Conservation (phyloP, 495 filamentous ascomycete species). For the Penicillium verhagenii region DNA sequence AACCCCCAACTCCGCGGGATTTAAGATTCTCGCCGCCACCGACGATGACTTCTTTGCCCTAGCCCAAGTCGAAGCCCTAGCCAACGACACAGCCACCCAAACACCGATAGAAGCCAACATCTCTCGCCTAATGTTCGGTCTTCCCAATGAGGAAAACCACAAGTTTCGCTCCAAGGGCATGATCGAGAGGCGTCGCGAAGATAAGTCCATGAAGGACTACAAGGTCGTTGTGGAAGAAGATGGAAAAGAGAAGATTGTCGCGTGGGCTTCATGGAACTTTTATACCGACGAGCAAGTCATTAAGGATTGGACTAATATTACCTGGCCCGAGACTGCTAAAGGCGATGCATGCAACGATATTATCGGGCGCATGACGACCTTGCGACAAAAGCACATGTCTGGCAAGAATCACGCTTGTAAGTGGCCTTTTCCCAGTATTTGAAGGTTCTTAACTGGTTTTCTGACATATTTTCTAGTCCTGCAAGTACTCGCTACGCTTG, state of each 20-base stretch:
- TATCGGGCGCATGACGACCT: background rate
- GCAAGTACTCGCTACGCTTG: constrained; percentile 13
- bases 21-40: constrained; percentile 11
- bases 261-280: constrained; percentile 6
- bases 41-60: constrained; percentile 9
- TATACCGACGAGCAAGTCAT: constrained; percentile 8
- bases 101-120: background rate
- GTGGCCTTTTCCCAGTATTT: background rate
- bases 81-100: background rate
- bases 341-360: constrained; percentile 1
- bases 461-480: background rate
- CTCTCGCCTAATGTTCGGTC: constrained; percentile 6
- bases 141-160: background rate
- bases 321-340: constrained; percentile 3
- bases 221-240: constrained; percentile 9
- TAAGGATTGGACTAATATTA: constrained; percentile 8
- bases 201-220: background rate
- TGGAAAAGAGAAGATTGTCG: constrained; percentile 10
- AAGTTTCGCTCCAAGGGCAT: constrained; percentile 6
- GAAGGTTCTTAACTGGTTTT: background rate
- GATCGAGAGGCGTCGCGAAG: background rate
- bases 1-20: background rate
- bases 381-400: constrained; percentile 11
- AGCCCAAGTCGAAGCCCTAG: constrained; percentile 7
- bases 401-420: constrained; percentile 10